Evolutionary conservation across 129 eudicot species (phyloP).

Genomic region (Pseudognaphalium luteoalbum): DNA sequence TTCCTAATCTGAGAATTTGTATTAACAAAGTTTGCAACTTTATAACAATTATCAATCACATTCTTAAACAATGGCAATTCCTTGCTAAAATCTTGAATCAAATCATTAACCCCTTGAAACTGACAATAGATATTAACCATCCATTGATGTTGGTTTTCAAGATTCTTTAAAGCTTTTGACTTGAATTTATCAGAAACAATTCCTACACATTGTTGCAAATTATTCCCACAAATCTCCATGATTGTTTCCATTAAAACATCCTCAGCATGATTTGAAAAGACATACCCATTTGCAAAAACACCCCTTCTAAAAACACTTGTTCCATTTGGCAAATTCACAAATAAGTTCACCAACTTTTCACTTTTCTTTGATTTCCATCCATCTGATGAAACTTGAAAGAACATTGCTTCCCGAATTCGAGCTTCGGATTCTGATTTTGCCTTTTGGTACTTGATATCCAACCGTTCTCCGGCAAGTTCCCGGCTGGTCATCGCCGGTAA

Average conservation of each 20-base stretch:
- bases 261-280: slow-evolving; percentile 69
- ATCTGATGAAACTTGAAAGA: slow-evolving; percentile 68
- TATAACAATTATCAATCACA: slow-evolving; percentile 60
- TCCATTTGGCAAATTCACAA: slow-evolving; percentile 85
- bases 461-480: slow-evolving; percentile 61
- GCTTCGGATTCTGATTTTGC: slow-evolving; percentile 67
- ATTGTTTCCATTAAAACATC: slow-evolving; percentile 79
- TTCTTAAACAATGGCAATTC: slow-evolving; percentile 77
- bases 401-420: slow-evolving; percentile 79
- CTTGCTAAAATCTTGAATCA: slow-evolving; percentile 72
- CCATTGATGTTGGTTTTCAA: slow-evolving; percentile 85
- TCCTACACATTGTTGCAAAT: slow-evolving; percentile 71
- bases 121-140: slow-evolving; percentile 86
- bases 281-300: slow-evolving; percentile 66
- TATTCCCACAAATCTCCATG: slow-evolving; percentile 63
- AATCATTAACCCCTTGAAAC: slow-evolving; percentile 56
- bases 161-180: slow-evolving; percentile 66
- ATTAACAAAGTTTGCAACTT: slow-evolving; percentile 64
- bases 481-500: slow-evolving; percentile 48
- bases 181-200: slow-evolving; percentile 84
- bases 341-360: slow-evolving; percentile 68
- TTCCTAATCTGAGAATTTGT: slow-evolving; percentile 50
- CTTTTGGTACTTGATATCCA: slow-evolving; percentile 56
- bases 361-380: slow-evolving; percentile 65
- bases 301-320: slow-evolving; percentile 70